A percentile compares a stretch with the other conserved stretches of the same genome.
These are phyloP conservation scores for Codiaeum variegatum DNA, from an alignment of 441 rosid species.

Conservation along the genomic window DNA sequence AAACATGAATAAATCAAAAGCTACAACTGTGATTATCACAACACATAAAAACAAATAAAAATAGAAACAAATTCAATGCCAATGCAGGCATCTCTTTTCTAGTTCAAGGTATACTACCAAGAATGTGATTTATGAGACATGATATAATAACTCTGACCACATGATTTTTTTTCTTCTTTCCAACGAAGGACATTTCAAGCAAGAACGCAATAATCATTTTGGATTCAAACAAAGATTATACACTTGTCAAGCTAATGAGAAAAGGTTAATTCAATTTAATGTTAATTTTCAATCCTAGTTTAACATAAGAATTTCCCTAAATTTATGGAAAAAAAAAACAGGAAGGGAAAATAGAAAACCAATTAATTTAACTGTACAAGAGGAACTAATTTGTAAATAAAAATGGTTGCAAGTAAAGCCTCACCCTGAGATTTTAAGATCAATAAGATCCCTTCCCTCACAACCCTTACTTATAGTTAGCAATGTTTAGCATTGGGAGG, in stretches of 20 bases:
- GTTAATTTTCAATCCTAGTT: not conserved
- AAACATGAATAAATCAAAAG: not conserved
- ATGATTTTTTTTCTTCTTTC: not conserved
- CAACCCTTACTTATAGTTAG: not conserved
- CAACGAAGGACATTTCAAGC: not conserved
- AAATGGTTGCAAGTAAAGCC: not conserved
- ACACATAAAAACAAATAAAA: not conserved
- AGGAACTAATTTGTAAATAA: not conserved
- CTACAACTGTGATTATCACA: slow-evolving; percentile 13
- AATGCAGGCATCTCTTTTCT: not conserved
- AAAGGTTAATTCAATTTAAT: not conserved
- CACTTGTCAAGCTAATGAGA: not conserved
- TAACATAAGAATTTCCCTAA: not conserved
- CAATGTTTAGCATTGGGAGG: not conserved
- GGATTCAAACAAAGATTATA: not conserved
- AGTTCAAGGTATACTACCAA: not conserved
- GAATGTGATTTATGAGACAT: not conserved
- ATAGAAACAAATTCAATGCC: not conserved
- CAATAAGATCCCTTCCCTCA: not conserved
- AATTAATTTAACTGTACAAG: not conserved
- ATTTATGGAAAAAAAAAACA: not conserved
- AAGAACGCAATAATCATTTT: too few relatives aligned
- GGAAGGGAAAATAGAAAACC: not conserved
- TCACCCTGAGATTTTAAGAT: not conserved
- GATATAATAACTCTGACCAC: not conserved